Evolutionary conservation across 768 basidiomycete genomes (phyloP).

Genomic region (Collybia sp.): DNA sequence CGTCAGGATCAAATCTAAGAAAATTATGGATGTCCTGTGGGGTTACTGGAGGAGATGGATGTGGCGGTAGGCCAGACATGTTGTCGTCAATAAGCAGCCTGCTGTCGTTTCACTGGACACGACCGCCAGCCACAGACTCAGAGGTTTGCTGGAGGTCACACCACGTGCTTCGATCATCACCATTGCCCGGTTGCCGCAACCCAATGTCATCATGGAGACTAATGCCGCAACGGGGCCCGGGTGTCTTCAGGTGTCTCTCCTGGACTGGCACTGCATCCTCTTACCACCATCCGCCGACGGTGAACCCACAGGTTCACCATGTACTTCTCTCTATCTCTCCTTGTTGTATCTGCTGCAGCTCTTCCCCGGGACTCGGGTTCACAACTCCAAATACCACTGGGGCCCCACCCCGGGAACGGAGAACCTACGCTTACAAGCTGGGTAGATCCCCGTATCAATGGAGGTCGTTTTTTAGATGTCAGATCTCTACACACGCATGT

Average conservation of each 20-base stretch:
- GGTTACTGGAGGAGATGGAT: slow-evolving; percentile 27
- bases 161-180: too few species aligned
- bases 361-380: neutral
- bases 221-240: too few species aligned
- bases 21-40: slow-evolving; percentile 21
- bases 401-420: neutral
- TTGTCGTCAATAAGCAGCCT: neutral
- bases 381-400: neutral
- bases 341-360: neutral
- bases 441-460: slow-evolving; percentile 68
- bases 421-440: slow-evolving; percentile 24
- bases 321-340: neutral
- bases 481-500: slow-evolving; percentile 14
- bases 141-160: neutral
- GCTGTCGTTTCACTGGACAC: too few species aligned
- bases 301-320: neutral
- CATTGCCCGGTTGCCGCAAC: too few species aligned
- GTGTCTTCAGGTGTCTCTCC: too few species aligned
- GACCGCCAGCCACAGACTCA: neutral
- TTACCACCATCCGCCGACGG: too few species aligned
- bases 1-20: slow-evolving; percentile 27
- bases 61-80: slow-evolving; percentile 24
- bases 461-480: slow-evolving; percentile 77
- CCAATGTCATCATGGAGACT: too few species aligned
- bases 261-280: too few species aligned